These are phyloP conservation scores for Colletotrichum cordylinicola DNA, from an alignment of 2,329 filamentous ascomycete species.

Conservation along the genomic window DNA sequence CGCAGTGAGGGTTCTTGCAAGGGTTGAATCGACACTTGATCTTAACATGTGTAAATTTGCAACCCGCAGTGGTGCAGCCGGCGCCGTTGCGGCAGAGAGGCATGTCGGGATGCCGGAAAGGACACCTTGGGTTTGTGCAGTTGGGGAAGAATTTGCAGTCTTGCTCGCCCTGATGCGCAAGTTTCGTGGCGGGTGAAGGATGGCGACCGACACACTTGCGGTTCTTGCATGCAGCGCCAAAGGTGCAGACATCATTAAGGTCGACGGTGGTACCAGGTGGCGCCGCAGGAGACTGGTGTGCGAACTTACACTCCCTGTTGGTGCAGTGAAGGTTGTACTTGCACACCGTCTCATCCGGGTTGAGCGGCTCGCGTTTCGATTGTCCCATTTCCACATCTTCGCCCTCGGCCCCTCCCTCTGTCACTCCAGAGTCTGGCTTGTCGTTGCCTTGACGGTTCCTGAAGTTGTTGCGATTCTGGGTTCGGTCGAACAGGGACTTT, in stretches of 20 bases:
- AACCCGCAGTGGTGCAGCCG: constrained; percentile 80
- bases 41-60: constrained; percentile 88
- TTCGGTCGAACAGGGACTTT: constrained; percentile 77
- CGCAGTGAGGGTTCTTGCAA: constrained; percentile 86
- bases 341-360: constrained; percentile 75
- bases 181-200: constrained; percentile 84
- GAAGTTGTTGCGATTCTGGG: constrained; percentile 64
- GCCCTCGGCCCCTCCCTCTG: constrained; percentile 41
- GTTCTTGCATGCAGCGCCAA: constrained; percentile 93
- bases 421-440: constrained; percentile 33
- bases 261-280: constrained; percentile 80
- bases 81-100: constrained; percentile 90
- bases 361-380: constrained; percentile 57
- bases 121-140: constrained; percentile 85
- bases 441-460: constrained; percentile 53
- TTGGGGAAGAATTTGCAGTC: constrained; percentile 93
- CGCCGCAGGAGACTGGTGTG: constrained; percentile 91
- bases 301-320: constrained; percentile 89
- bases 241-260: constrained; percentile 79
- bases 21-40: constrained; percentile 90
- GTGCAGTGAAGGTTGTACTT: constrained; percentile 89
- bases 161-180: constrained; percentile 80
- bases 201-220: constrained; percentile 91
- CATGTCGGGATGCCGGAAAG: constrained; percentile 88
- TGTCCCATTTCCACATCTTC: constrained; percentile 70